Percentiles rank a stretch among this genome's conserved stretches.
Evolutionary conservation across 2,329 filamentous ascomycete species (phyloP).

Genomic region (Daldinia eschscholtzii): DNA sequence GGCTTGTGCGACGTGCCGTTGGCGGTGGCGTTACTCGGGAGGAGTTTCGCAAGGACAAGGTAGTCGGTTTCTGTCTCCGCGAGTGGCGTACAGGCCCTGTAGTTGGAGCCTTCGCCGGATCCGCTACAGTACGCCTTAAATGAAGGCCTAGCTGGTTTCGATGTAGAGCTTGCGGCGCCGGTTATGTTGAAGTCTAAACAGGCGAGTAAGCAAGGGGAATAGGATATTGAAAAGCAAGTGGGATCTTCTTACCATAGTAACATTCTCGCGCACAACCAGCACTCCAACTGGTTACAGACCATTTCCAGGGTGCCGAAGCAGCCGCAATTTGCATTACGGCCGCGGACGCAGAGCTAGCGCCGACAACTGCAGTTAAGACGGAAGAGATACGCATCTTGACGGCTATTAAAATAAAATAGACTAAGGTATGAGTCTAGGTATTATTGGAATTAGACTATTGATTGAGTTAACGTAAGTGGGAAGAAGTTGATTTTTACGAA

Average conservation of each 20-base stretch:
- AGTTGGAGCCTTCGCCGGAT: constrained; percentile 47
- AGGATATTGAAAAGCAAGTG: background rate
- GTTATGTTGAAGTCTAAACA: constrained; percentile 52
- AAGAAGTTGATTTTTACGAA: constrained; percentile 5
- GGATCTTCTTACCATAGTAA: constrained; percentile 47
- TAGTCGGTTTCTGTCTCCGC: constrained; percentile 44
- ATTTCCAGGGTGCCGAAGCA: constrained; percentile 42
- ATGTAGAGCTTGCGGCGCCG: constrained; percentile 46
- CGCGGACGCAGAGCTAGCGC: constrained; percentile 43
- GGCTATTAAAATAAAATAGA: constrained; percentile 1
- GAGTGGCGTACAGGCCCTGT: constrained; percentile 46
- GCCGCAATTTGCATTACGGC: constrained; percentile 45
- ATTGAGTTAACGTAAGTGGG: constrained; percentile 2
- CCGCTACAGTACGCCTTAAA: constrained; percentile 53
- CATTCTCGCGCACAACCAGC: constrained; percentile 44
- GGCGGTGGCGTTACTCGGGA: constrained; percentile 41
- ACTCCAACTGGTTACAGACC: constrained; percentile 50
- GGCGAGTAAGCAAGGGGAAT: constrained; percentile 1
- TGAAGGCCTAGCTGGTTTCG: constrained; percentile 47
- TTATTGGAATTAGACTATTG: background rate
- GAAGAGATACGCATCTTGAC: constrained; percentile 48
- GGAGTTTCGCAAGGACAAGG: constrained; percentile 51
- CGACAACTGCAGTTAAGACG: constrained; percentile 43
- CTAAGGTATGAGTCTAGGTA: background rate
- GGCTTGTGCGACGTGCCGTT: constrained; percentile 39